Percentiles rank a stretch among this genome's conserved stretches.
phyloP scores from a whole-genome alignment of 768 basidiomycete species.

The Erythrobasidium yunnanense region DNA sequence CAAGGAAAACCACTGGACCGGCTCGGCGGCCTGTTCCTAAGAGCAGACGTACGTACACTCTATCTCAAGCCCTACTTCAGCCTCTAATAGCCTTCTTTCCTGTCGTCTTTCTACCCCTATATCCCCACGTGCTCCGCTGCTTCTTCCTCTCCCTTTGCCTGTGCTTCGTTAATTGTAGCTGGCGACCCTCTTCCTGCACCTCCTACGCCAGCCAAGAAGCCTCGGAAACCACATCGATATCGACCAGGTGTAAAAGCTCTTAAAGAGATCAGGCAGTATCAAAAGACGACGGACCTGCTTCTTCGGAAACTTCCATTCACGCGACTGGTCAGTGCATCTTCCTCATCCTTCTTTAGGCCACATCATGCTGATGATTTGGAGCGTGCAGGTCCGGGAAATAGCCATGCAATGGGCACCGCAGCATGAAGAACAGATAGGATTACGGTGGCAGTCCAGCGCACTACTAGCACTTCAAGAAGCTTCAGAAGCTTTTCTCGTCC shows the following conservation, averaged over 20 bases:
- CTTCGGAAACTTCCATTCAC: conserved; percentile 47
- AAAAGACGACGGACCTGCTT: conserved; percentile 50
- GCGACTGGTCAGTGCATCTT: conserved; percentile 51
- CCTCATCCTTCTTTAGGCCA: background rate
- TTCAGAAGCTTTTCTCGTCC: conserved; percentile 78
- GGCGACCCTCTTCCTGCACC: conserved; percentile 14
- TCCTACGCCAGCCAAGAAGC: conserved; percentile 11
- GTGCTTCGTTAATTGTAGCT: too few relatives aligned
- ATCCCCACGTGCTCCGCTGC: background rate
- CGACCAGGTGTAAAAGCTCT: conserved; percentile 76
- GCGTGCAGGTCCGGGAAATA: conserved; percentile 76
- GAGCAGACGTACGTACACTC: background rate
- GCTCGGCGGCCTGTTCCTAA: background rate
- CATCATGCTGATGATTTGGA: background rate
- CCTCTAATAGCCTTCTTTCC: background rate
- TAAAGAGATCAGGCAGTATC: conserved; percentile 94
- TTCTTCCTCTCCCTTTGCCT: too few relatives aligned
- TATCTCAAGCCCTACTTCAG: background rate
- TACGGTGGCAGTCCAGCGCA: conserved; percentile 94
- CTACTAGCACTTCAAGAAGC: conserved; percentile 91
- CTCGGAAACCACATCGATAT: conserved; percentile 64
- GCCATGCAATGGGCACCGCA: conserved; percentile 61
- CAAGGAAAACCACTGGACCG: background rate
- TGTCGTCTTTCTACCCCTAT: background rate
- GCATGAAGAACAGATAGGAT: conserved; percentile 50